Percentiles rank a stretch among this genome's conserved stretches.
These are phyloP conservation scores for Tolypocladium album DNA, from an alignment of 2,329 filamentous ascomycete species.

Conservation along the genomic window DNA sequence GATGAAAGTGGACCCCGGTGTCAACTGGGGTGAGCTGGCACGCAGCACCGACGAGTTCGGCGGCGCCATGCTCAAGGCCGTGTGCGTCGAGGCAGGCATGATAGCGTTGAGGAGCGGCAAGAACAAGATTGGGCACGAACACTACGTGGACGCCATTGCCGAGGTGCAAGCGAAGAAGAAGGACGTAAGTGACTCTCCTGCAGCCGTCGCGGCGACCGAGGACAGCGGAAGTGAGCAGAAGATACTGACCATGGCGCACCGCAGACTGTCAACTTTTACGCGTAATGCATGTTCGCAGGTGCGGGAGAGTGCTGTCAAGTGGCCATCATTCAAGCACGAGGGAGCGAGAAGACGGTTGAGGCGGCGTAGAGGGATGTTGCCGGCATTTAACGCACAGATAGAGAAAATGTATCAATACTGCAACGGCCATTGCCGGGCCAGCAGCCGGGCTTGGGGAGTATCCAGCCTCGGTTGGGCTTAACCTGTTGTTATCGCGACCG, in stretches of 20 bases:
- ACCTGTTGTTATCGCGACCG: not conserved
- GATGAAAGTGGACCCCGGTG: slow-evolving; percentile 87
- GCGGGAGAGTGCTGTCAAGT: not conserved
- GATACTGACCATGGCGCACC: not conserved
- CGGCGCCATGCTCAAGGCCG: slow-evolving; percentile 93
- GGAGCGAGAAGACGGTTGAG: not conserved
- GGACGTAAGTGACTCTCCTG: slow-evolving; percentile 44
- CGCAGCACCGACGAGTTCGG: slow-evolving; percentile 98
- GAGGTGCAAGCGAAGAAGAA: slow-evolving; percentile 97
- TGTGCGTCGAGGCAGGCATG: slow-evolving; percentile 98
- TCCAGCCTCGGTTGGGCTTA: not conserved
- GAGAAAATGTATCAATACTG: not conserved
- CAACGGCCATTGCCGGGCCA: not conserved
- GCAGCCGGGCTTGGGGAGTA: not conserved
- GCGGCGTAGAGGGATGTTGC: not conserved
- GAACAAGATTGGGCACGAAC: slow-evolving; percentile 94
- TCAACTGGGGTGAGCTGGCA: slow-evolving; percentile 95
- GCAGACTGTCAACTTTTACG: slow-evolving; percentile 48
- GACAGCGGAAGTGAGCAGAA: not conserved
- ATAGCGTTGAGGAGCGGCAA: slow-evolving; percentile 90
- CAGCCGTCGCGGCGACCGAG: not conserved
- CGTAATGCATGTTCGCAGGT: slow-evolving; percentile 19
- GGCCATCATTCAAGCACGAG: not conserved
- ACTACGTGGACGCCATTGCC: slow-evolving; percentile 96
- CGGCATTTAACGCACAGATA: not conserved